phyloP scores from a whole-genome alignment of 2,329 filamentous ascomycete species.

The Ilyonectria sp. region DNA sequence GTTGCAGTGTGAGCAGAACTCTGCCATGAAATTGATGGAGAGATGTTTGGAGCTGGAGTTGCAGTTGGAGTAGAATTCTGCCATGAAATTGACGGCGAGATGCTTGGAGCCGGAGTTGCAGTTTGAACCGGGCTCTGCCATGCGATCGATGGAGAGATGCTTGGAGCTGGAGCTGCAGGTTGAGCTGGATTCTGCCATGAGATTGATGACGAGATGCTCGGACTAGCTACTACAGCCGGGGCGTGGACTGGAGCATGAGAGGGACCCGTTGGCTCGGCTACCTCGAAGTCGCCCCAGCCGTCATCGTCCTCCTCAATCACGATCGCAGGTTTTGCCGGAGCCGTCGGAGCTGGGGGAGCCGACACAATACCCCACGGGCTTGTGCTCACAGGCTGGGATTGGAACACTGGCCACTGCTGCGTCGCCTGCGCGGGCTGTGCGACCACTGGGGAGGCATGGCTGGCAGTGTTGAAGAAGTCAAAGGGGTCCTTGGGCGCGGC shows the following conservation, averaged over 20 bases:
- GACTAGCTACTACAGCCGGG: conserved; percentile 1
- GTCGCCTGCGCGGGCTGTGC: conserved; percentile 46
- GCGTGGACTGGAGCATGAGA: conserved; percentile 31
- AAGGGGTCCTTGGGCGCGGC: conserved; percentile 48
- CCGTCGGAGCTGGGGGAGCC: conserved; percentile 25
- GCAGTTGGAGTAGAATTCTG: not conserved
- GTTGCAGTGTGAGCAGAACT: not conserved
- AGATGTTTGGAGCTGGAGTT: not conserved
- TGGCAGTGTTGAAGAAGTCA: conserved; percentile 41
- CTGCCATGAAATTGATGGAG: conserved; percentile 21
- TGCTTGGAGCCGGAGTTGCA: conserved; percentile 6
- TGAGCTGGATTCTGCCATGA: conserved; percentile 24
- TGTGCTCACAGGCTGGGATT: conserved; percentile 39
- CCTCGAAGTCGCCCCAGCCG: conserved; percentile 79
- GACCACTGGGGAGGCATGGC: conserved; percentile 30
- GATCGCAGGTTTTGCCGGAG: conserved; percentile 32
- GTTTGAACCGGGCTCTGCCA: conserved; percentile 32
- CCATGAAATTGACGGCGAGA: conserved; percentile 18
- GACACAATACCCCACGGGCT: conserved; percentile 38
- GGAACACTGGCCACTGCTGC: conserved; percentile 53
- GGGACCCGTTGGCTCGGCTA: conserved; percentile 58
- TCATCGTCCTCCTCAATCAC: conserved; percentile 69
- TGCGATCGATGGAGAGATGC: conserved; percentile 26
- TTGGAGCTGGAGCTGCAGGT: not conserved
- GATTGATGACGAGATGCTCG: not conserved